Evolutionary conservation across 192 early-diverging fungal genomes (phyloP), one percentile per base, ranked within the genome.

Genomic region (Dissophora globulifera): DNA sequence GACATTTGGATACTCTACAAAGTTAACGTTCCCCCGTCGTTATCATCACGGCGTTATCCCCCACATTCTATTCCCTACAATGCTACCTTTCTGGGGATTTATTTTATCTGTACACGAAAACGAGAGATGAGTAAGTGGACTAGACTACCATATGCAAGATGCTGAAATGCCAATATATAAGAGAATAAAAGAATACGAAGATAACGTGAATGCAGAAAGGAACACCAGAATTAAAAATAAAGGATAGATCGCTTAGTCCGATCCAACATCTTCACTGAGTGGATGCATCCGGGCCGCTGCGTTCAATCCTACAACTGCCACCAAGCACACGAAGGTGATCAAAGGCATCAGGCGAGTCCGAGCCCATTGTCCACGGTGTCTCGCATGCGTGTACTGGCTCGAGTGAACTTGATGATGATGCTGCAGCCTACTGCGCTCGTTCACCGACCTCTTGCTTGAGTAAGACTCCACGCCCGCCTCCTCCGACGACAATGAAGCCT

Each of bases 311-410:
- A 76, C 72, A 15, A 67, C 72, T 8, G 30, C 43, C 20, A 25
- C 58, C 19, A 76, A 49, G 30, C 58, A 62, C 22, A 67, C 22
- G 32, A 61, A 67, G 8, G 58, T 76, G 19, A 67, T 13, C 19
- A 62, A 15, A 30, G 72, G 72, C 64, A 76, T 45, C 33, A 76
- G 22, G 4, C 72, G 62, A 4, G 58, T 66, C 17, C 72, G 49
- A 11, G 67, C 47, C 72, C 72, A 76, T 16, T 58, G 72, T 25
- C 57, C 58, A 7, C 47, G 32, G 43, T 58, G 49, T 11, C n/a
- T 58, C 13, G 67, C 67, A 61, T 67, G 62, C 6, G 52, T n/a
- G 22, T 23, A 52, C 31, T 53, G 67, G 8, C 57, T 54, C 25
- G 33, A 16, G 11, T 54, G 58, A 5, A 19, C 33, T 17, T 42